These are phyloP conservation scores for Fusarium albosuccineum DNA, from an alignment of 2,329 filamentous ascomycete species.

Conservation along the genomic window DNA sequence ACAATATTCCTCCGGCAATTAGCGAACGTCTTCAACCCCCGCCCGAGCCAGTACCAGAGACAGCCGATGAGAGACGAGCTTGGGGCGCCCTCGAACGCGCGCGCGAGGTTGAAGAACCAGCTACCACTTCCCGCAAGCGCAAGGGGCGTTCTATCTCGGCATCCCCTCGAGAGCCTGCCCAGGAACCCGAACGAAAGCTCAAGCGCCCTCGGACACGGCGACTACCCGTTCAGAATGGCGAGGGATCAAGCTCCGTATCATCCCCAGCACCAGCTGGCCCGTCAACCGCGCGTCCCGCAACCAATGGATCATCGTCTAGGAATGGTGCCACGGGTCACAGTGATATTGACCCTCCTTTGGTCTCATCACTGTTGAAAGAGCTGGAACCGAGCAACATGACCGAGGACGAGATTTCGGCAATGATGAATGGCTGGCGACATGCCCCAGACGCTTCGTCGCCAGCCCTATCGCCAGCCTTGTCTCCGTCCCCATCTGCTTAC, in stretches of 20 bases:
- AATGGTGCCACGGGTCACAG: conserved; percentile 40
- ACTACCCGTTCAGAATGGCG: conserved; percentile 62
- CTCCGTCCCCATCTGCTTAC: conserved; percentile 72
- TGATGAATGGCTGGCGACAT: conserved; percentile 48
- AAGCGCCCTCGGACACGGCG: conserved; percentile 88
- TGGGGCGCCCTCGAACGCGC: conserved; percentile 94
- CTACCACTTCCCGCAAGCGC: conserved; percentile 74
- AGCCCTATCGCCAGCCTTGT: conserved; percentile 73
- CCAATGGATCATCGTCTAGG: conserved; percentile 40
- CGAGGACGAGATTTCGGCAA: conserved; percentile 64
- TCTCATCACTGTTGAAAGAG: conserved; percentile 89
- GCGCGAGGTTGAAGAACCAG: conserved; percentile 73
- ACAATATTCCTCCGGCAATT: conserved; percentile 68
- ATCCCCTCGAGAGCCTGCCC: conserved; percentile 76
- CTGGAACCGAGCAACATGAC: conserved; percentile 76
- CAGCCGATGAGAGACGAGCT: conserved; percentile 82
- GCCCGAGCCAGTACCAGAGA: conserved; percentile 72
- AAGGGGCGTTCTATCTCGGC: conserved; percentile 78
- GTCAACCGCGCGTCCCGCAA: conserved; percentile 40
- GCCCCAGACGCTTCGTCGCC: conserved; percentile 67
- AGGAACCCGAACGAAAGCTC: conserved; percentile 83
- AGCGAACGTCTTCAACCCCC: conserved; percentile 72
- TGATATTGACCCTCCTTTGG: conserved; percentile 77
- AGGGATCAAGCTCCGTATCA: conserved; percentile 60
- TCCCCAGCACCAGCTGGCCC: conserved; percentile 50